Percentiles rank a stretch among this genome's conserved stretches.
Conservation (phyloP, 768 basidiomycete genomes). For the Lactarius deliciosus region DNA sequence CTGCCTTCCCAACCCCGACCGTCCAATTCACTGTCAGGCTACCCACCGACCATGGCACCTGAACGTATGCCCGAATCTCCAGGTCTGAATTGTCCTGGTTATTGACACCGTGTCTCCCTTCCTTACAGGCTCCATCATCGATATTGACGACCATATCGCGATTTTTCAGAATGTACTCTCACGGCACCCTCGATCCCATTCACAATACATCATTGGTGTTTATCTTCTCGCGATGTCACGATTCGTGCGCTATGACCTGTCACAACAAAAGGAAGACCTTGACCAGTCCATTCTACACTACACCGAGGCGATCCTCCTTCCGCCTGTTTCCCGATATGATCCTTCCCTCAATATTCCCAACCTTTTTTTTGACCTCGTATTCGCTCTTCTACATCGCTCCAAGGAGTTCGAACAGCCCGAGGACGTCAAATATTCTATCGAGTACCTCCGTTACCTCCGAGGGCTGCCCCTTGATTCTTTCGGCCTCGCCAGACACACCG, state of each 20-base stretch:
- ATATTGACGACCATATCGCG: neutral
- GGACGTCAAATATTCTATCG: neutral
- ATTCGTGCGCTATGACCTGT: too few relatives aligned
- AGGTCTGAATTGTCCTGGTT: neutral
- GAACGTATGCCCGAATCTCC: neutral
- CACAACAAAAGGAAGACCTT: neutral
- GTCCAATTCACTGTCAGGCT: too few relatives aligned
- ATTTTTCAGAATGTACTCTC: neutral
- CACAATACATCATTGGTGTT: neutral
- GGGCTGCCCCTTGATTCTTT: neutral
- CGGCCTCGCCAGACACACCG: neutral
- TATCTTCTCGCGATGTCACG: neutral
- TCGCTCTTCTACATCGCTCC: neutral
- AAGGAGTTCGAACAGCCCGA: neutral
- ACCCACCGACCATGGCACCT: neutral
- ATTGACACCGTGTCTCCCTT: neutral
- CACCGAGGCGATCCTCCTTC: neutral
- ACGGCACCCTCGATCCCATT: neutral
- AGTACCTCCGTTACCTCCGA: neutral
- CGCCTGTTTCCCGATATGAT: neutral
- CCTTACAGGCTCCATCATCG: neutral
- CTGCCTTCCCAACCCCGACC: neutral
- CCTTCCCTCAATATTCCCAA: neutral
- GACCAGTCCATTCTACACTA: neutral
- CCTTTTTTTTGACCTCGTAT: neutral